These are phyloP conservation scores for Starmerella ratchasimensis DNA, from an alignment of 805 yeast genomes.

Conservation along the genomic window DNA sequence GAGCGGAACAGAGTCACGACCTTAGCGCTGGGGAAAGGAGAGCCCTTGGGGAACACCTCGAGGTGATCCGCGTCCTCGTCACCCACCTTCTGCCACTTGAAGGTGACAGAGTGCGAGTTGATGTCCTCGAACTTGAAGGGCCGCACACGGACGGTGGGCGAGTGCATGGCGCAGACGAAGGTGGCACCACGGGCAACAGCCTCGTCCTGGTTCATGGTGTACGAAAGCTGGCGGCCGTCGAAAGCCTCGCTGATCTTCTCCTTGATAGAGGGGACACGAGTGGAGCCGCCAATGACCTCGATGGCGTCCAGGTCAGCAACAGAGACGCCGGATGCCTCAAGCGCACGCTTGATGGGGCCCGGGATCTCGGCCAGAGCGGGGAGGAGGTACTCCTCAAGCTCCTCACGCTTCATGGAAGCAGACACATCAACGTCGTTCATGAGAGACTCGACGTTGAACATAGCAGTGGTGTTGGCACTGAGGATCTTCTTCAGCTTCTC, in stretches of 20 bases:
- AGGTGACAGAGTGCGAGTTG: slow-evolving; percentile 84
- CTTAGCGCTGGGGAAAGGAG: slow-evolving; percentile 87
- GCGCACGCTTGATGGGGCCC: slow-evolving; percentile 68
- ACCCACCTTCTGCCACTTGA: slow-evolving; percentile 85
- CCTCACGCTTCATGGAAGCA: slow-evolving; percentile 76
- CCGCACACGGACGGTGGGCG: slow-evolving; percentile 96
- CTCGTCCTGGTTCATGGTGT: slow-evolving; percentile 97
- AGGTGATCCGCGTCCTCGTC: slow-evolving; percentile 80
- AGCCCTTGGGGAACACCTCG: slow-evolving; percentile 95
- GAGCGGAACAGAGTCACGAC: slow-evolving; percentile 86
- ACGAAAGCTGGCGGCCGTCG: slow-evolving; percentile 72
- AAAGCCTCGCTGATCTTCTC: slow-evolving; percentile 64
- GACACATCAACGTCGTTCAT: slow-evolving; percentile 96
- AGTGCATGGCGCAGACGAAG: slow-evolving; percentile 95
- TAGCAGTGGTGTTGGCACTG: slow-evolving; percentile 91
- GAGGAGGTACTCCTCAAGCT: slow-evolving; percentile 74
- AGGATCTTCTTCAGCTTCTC: slow-evolving; percentile 91
- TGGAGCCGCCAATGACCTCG: slow-evolving; percentile 95
- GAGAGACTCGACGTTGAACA: slow-evolving; percentile 87
- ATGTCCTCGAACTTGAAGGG: slow-evolving; percentile 96
- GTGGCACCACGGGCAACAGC: slow-evolving; percentile 99
- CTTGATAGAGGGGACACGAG: slow-evolving; percentile 92
- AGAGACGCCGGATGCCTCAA: slow-evolving; percentile 61
- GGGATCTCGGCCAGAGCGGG: slow-evolving; percentile 69
- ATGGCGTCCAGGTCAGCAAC: slow-evolving; percentile 71